phyloP scores from a whole-genome alignment of 768 basidiomycete genomes.

The Sarcomyxa edulis region DNA sequence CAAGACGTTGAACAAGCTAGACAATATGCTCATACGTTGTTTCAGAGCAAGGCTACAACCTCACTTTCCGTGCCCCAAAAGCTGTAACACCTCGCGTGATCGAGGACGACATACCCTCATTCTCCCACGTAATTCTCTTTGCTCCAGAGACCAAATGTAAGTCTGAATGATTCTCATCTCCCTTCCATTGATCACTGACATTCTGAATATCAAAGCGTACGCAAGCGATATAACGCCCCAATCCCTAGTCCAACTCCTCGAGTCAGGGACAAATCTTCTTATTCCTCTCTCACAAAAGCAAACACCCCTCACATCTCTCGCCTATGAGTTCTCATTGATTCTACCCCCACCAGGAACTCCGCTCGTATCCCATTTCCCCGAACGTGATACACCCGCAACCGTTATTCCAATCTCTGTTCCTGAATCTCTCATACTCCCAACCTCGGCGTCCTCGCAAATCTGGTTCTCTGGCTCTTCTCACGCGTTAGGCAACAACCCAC shows the following conservation, averaged over 20 bases:
- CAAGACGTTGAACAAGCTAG: background rate
- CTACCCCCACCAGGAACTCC: slow-evolving; percentile 82
- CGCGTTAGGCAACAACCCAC: slow-evolving; percentile 66
- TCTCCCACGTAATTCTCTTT: slow-evolving; percentile 84
- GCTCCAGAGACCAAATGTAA: slow-evolving; percentile 83
- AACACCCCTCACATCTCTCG: slow-evolving; percentile 69
- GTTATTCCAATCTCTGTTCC: slow-evolving; percentile 62
- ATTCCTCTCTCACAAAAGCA: slow-evolving; percentile 75
- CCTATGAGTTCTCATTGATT: slow-evolving; percentile 88
- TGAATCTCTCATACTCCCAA: slow-evolving; percentile 35
- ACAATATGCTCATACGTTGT: slow-evolving; percentile 4
- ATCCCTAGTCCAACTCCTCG: slow-evolving; percentile 65
- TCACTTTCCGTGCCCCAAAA: slow-evolving; percentile 84
- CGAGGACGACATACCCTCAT: slow-evolving; percentile 67
- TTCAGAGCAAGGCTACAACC: slow-evolving; percentile 74
- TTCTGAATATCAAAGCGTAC: slow-evolving; percentile 38
- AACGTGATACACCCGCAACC: slow-evolving; percentile 56
- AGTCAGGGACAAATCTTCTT: slow-evolving; percentile 76
- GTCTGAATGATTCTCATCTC: slow-evolving; percentile 17
- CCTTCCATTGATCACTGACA: slow-evolving; percentile 3
- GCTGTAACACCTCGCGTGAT: slow-evolving; percentile 62
- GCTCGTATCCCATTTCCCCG: slow-evolving; percentile 82
- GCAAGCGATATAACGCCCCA: slow-evolving; percentile 79
- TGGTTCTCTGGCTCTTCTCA: slow-evolving; percentile 76
- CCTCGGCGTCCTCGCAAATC: slow-evolving; percentile 47